Evolutionary conservation across 768 basidiomycete genomes (phyloP), one percentile per base, ranked within the genome.

Genomic region (Mycena maculata): DNA sequence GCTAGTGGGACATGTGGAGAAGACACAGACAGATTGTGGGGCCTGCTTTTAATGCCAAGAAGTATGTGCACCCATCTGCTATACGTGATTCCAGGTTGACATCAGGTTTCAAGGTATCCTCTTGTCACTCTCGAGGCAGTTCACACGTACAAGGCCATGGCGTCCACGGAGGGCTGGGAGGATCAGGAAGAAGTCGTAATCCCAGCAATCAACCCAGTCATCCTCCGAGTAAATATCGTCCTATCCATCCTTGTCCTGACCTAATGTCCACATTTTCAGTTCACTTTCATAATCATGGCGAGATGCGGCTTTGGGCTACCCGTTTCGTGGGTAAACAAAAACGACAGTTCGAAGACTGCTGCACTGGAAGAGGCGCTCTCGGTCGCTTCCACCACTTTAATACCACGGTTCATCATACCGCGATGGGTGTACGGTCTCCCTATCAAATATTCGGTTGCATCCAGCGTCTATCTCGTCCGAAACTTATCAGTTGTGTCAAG

Each of bases 1-100:
- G 18, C 49, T 3, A 50, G 49, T 50, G 49, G 49, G 49, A 50
- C 16, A 50, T 50, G 49, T 50, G 49, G 49, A 50, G 20, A 28
- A 50, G 49, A 31, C 49, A 50, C 20, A 30, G 49, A 10, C 30
- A 16, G 20, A 50, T 50, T 16, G 28, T 50, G 16, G 49, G 49
- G 20, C 49, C 28, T 20, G 49, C 49, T 6, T 50, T 50, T 31
- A 50, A 50, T 30, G 49, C 49, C 8, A 50, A 50, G 28, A 50
- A 30, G 49, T 50, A 31, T 2, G 49, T 8, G 3, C 7, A 30
- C 28, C 3, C 18, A 16, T 3, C 6, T 30, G 33, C 8, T 36
- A 13, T 36, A 6, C 33, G 33, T 36, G 6, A 13, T 20, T 50
- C n/a, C 28, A 13, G 3, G 28, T 50, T 31, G 44, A 22, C 44